Conservation (phyloP, 1,139 yeast species). For the Suhomyces choctaworum region DNA sequence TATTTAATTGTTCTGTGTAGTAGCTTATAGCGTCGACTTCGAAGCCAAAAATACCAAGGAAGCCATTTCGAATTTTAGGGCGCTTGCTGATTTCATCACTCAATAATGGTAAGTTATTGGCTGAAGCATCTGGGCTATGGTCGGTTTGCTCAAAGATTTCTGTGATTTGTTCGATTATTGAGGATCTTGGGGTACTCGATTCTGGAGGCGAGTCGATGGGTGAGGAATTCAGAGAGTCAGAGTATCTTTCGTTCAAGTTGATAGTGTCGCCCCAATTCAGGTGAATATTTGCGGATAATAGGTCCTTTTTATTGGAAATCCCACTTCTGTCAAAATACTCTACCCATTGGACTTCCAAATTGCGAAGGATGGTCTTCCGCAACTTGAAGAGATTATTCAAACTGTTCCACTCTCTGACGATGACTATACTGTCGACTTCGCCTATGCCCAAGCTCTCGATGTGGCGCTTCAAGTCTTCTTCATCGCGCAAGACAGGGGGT, state of each 20-base stretch:
- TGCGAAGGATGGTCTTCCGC: constrained; percentile 53
- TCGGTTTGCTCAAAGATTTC: constrained; percentile 12
- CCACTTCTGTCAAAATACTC: constrained; percentile 55
- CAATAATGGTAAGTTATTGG: constrained; percentile 25
- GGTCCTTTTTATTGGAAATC: constrained; percentile 32
- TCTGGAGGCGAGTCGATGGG: not conserved
- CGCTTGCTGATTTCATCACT: constrained; percentile 39
- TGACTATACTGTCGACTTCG: constrained; percentile 68
- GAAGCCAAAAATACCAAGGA: constrained; percentile 54
- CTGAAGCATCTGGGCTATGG: constrained; percentile 16
- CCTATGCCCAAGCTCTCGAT: constrained; percentile 81
- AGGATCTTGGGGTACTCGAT: constrained; percentile 11
- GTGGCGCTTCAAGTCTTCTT: constrained; percentile 64
- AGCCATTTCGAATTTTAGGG: constrained; percentile 54
- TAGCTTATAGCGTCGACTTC: constrained; percentile 66
- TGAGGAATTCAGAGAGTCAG: constrained; percentile 11
- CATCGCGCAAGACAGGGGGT: constrained; percentile 79
- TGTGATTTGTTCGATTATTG: constrained; percentile 24
- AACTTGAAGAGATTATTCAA: constrained; percentile 64
- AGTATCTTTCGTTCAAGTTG: constrained; percentile 17
- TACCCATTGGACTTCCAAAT: constrained; percentile 76
- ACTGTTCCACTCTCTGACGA: constrained; percentile 83
- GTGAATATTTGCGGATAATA: constrained; percentile 29
- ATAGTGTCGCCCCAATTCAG: constrained; percentile 34
- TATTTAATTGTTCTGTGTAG: constrained; percentile 55